Conservation (phyloP, 2,329 filamentous ascomycete genomes). For the Pleoardoris graminearum region DNA sequence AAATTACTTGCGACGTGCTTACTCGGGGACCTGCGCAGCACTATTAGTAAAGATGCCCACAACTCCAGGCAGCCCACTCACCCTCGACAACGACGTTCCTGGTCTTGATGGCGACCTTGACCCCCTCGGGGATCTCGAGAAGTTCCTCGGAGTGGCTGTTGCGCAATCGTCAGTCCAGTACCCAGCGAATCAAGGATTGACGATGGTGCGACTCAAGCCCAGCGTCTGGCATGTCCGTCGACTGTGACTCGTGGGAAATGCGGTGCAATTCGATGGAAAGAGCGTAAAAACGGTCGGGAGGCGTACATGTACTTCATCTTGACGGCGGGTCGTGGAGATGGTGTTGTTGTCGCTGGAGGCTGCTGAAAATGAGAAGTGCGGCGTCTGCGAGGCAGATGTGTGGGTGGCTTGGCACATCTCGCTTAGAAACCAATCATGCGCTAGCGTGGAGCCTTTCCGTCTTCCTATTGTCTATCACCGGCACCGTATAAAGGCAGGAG, state of each 20-base stretch:
- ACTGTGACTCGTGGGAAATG: conserved; percentile 16
- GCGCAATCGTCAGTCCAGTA: conserved; percentile 37
- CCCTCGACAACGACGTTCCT: conserved; percentile 96
- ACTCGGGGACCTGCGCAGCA: conserved; percentile 35
- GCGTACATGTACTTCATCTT: conserved; percentile 95
- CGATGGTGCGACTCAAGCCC: conserved; percentile 15
- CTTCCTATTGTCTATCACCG: too few relatives aligned
- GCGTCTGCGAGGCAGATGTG: neutral
- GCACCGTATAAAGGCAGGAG: too few relatives aligned
- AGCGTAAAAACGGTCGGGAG: conserved; percentile 15
- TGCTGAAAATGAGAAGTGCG: conserved; percentile 12
- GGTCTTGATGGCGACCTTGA: conserved; percentile 98
- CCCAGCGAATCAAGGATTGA: conserved; percentile 18
- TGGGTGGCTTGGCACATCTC: conserved; percentile 2
- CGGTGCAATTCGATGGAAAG: conserved; percentile 17
- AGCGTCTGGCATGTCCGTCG: conserved; percentile 17
- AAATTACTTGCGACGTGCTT: conserved; percentile 23
- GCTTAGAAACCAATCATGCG: neutral
- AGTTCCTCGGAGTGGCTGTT: conserved; percentile 84
- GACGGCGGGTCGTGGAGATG: conserved; percentile 49
- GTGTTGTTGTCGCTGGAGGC: conserved; percentile 36
- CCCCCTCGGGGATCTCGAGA: conserved; percentile 93
- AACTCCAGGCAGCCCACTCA: conserved; percentile 58
- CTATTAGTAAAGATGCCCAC: conserved; percentile 18
- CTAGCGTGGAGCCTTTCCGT: too few relatives aligned